These are phyloP conservation scores for Beauveria sp. DNA, from an alignment of 2,329 filamentous ascomycete genomes.

Conservation along the genomic window DNA sequence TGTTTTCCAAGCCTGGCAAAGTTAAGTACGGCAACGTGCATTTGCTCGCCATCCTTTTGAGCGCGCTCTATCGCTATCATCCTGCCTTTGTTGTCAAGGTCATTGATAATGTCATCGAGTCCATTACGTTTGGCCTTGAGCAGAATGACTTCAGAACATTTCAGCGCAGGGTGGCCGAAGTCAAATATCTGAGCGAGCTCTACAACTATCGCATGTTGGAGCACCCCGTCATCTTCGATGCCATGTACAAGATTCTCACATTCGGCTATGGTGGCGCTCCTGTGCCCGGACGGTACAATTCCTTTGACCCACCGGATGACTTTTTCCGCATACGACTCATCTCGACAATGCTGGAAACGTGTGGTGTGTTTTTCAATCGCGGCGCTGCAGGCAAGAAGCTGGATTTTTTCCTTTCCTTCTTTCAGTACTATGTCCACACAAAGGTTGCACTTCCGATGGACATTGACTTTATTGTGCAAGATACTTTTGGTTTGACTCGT, in stretches of 20 bases:
- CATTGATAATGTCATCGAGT: slow-evolving; percentile 86
- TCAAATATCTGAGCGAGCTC: slow-evolving; percentile 91
- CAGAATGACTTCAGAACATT: slow-evolving; percentile 97
- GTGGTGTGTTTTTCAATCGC: slow-evolving; percentile 91
- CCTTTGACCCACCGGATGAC: slow-evolving; percentile 83
- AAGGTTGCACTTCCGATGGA: slow-evolving; percentile 93
- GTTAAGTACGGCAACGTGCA: slow-evolving; percentile 98
- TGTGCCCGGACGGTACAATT: slow-evolving; percentile 66
- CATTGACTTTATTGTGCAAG: slow-evolving; percentile 91
- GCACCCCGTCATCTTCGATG: slow-evolving; percentile 90
- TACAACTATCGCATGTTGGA: slow-evolving; percentile 98
- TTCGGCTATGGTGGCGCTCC: slow-evolving; percentile 88
- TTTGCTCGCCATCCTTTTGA: slow-evolving; percentile 80
- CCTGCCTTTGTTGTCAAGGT: slow-evolving; percentile 85
- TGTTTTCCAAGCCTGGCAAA: slow-evolving; percentile 93
- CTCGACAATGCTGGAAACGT: slow-evolving; percentile 85
- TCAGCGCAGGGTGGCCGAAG: slow-evolving; percentile 86
- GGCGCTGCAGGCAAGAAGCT: slow-evolving; percentile 93
- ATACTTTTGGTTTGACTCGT: slow-evolving; percentile 75
- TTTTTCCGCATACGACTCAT: slow-evolving; percentile 92
- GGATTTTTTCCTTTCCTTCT: slow-evolving; percentile 93
- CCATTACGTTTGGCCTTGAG: slow-evolving; percentile 80
- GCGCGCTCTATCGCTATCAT: slow-evolving; percentile 85
- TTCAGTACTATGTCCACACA: slow-evolving; percentile 92
- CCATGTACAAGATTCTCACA: slow-evolving; percentile 86